Evolutionary conservation across 331 rosid genomes (phyloP), one percentile per base, ranked within the genome.

Genomic region (Arachis monticola): DNA sequence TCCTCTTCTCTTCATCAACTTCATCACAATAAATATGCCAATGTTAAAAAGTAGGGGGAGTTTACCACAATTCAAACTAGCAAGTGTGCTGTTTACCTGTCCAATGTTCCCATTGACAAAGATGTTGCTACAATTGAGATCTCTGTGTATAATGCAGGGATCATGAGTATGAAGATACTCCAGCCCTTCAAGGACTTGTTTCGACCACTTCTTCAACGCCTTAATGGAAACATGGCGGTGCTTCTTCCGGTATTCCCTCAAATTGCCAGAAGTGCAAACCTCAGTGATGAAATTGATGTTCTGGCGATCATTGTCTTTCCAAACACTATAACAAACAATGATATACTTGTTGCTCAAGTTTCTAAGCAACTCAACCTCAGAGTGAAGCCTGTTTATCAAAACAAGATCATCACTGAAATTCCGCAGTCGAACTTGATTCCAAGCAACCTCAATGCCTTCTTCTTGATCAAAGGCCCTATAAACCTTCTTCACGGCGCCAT

Each of bases 161-260:
- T 93, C 97, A 63, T 91, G 97, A 5, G 88, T 89, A 62, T 93
- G 98, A 61, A 93, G 95, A 83, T 87, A 91, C 44, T 93, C 89
- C 93, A 93, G 83, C n/a, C 97, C 98, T 79, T 88, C 90, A 22
- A 93, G 95, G 50, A 93, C 86, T 77, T 93, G 98, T 72, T 90
- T 93, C 0, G 97, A 87, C 98, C 98, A 93, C 84, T 93, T 93
- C 89, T 93, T 93, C 84, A 93, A 64, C 5, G 97, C 98, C 83
- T 83, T 93, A 59, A 84, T 82, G 42, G 94, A 90, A 73, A 93
- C 96, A 60, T 83, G 91, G 10, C 87, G 93, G 76, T 91, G 97
- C 84, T 90, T 93, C 87, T 88, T 90, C 79, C 94, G 83, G 78
- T 93, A 93, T 10, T 89, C 81, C 84, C 98, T 89, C 82, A 93